Conservation (phyloP, 164 flowering plant species). For the Vitis rotundifolia region DNA sequence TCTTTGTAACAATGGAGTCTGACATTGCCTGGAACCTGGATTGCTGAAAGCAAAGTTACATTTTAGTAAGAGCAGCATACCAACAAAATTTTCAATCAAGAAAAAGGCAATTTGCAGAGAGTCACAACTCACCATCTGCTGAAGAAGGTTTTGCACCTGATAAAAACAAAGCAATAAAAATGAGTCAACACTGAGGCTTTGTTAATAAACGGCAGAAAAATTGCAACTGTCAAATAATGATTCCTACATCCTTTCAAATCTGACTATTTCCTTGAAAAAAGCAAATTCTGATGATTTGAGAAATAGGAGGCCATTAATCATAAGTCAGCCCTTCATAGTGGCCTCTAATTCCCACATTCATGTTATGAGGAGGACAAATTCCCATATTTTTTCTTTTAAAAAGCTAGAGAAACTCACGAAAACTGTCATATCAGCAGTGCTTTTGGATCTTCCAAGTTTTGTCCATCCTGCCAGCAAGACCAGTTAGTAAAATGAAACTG, state of each 20-base stretch:
- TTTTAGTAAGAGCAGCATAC: not conserved
- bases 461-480: slow-evolving; percentile 47
- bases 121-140: slow-evolving; percentile 69
- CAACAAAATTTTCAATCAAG: not conserved
- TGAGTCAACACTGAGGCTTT: not conserved
- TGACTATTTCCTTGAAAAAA: too few species aligned
- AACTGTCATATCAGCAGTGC: slow-evolving; percentile 59
- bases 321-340: not conserved
- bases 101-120: not conserved
- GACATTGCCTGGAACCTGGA: slow-evolving; percentile 91
- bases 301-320: not conserved
- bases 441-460: slow-evolving; percentile 48
- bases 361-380: too few species aligned
- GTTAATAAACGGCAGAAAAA: not conserved
- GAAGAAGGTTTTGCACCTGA: slow-evolving; percentile 85
- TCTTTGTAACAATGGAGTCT: slow-evolving; percentile 77
- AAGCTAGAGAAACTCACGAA: slow-evolving; percentile 42
- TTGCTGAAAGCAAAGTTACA: slow-evolving; percentile 63
- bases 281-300: too few species aligned
- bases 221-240: not conserved
- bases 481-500: not conserved
- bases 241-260: too few species aligned
- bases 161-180: slow-evolving; percentile 3
- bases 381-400: not conserved
- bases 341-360: not conserved